Percentiles rank a stretch among this genome's conserved stretches.
phyloP scores from a whole-genome alignment of 202 grass and related monocot genomes.

The Brachypodium distachyon region DNA sequence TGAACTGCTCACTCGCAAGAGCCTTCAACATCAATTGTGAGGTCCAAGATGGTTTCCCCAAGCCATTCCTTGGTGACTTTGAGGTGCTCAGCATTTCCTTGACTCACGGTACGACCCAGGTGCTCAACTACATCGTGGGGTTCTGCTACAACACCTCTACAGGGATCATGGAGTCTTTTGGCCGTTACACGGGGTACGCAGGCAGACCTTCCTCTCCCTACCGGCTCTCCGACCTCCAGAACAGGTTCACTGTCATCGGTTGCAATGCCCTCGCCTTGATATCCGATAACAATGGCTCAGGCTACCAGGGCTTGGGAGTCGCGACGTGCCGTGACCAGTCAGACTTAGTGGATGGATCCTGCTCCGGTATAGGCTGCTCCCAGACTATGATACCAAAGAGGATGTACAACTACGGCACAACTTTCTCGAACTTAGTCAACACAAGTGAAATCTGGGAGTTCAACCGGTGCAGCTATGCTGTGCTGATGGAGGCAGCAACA shows the following conservation, averaged over 20 bases:
- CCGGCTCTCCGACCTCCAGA: not conserved
- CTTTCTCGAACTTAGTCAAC: not conserved
- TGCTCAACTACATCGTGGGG: not conserved
- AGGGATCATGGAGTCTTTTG: not conserved
- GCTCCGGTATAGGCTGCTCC: constrained; percentile 38
- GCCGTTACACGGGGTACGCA: not conserved
- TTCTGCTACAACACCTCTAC: constrained; percentile 12
- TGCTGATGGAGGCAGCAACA: not conserved
- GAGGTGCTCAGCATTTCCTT: constrained; percentile 14
- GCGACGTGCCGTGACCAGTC: not conserved
- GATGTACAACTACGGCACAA: not conserved
- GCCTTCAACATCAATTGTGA: not conserved
- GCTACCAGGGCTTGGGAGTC: constrained; percentile 1
- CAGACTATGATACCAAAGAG: constrained; percentile 33
- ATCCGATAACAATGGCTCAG: fast-evolving
- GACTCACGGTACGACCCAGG: not conserved
- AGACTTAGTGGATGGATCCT: not conserved
- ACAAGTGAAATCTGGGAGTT: not conserved
- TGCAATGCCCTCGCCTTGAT: constrained; percentile 7
- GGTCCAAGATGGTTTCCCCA: not conserved
- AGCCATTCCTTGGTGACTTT: not conserved
- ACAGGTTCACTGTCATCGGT: constrained; percentile 38
- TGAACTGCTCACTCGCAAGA: not conserved
- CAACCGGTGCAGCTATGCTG: constrained; percentile 16
- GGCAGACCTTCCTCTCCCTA: not conserved